Conservation (phyloP, 768 basidiomycete species). For the Filobasidium wieringae region DNA sequence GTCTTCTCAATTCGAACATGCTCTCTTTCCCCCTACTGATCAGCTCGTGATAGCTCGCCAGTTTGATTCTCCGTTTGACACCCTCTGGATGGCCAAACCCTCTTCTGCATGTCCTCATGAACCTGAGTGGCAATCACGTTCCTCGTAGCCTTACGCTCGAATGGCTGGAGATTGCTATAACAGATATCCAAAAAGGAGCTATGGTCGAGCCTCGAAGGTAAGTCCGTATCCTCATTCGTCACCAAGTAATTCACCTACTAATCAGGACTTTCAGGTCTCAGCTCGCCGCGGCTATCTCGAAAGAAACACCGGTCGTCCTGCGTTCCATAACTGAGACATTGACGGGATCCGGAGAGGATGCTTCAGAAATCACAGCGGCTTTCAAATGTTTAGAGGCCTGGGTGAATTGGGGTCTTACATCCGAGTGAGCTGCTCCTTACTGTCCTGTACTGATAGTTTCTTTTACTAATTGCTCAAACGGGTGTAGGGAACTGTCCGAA, state of each 20-base stretch:
- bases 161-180: conserved; percentile 62
- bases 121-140: conserved; percentile 18
- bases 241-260: neutral
- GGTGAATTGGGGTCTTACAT: conserved; percentile 56
- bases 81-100: conserved; percentile 60
- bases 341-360: conserved; percentile 35
- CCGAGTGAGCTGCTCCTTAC: conserved; percentile 46
- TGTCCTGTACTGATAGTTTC: too few species aligned
- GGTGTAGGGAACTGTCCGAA: conserved; percentile 53
- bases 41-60: conserved; percentile 57
- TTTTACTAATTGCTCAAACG: neutral
- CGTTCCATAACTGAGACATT: conserved; percentile 56
- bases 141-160: conserved; percentile 18
- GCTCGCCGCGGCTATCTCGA: conserved; percentile 54
- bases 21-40: conserved; percentile 32
- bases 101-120: conserved; percentile 54
- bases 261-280: conserved; percentile 44
- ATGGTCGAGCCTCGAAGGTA: conserved; percentile 57
- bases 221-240: neutral
- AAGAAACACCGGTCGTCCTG: conserved; percentile 59
- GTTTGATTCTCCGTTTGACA: conserved; percentile 50
- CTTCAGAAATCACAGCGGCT: conserved; percentile 54
- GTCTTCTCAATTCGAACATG: too few species aligned
- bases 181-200: conserved; percentile 67
- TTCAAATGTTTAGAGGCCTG: conserved; percentile 73